Evolutionary conservation across 306 rosid species (phyloP).

Genomic region (Acmispon strigosus): DNA sequence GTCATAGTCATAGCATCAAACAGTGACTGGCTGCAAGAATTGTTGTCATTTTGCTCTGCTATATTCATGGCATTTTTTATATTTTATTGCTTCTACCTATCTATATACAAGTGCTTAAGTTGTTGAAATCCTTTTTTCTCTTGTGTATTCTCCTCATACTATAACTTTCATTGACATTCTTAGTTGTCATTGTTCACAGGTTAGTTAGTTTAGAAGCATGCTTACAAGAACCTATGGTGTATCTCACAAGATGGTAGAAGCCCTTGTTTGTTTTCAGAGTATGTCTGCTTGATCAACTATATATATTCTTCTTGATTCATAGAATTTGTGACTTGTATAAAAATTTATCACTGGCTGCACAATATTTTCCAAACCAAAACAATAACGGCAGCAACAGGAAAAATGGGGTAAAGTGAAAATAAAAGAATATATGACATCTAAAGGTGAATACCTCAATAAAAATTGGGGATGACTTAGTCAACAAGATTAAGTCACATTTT

Average conservation of each 20-base stretch:
- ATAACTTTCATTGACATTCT: constrained; percentile 2
- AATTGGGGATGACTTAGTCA: constrained; percentile 8
- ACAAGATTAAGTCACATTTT: constrained; percentile 19
- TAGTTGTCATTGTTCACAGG: constrained; percentile 26
- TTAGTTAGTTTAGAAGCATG: constrained; percentile 9
- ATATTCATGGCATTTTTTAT: constrained; percentile 1
- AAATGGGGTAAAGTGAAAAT: not conserved
- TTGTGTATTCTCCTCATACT: not conserved
- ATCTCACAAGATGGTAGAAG: constrained; percentile 14
- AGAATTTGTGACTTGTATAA: not conserved
- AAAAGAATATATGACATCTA: not conserved
- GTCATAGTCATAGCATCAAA: not conserved
- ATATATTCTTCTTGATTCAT: not conserved
- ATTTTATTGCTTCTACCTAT: not conserved
- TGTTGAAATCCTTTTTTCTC: not conserved
- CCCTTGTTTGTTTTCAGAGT: constrained; percentile 14
- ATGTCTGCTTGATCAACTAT: constrained; percentile 17
- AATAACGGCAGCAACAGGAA: not conserved
- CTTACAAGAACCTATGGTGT: not conserved
- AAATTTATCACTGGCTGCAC: constrained; percentile 4
- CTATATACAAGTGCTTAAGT: not conserved
- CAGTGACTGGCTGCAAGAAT: not conserved
- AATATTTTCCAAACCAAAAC: not conserved
- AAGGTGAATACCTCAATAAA: not conserved
- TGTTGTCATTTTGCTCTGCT: not conserved